A percentile compares a stretch with the other conserved stretches of the same genome.
Conservation (phyloP, 2,329 filamentous ascomycete genomes). For the Cryphonectria radicalis region DNA sequence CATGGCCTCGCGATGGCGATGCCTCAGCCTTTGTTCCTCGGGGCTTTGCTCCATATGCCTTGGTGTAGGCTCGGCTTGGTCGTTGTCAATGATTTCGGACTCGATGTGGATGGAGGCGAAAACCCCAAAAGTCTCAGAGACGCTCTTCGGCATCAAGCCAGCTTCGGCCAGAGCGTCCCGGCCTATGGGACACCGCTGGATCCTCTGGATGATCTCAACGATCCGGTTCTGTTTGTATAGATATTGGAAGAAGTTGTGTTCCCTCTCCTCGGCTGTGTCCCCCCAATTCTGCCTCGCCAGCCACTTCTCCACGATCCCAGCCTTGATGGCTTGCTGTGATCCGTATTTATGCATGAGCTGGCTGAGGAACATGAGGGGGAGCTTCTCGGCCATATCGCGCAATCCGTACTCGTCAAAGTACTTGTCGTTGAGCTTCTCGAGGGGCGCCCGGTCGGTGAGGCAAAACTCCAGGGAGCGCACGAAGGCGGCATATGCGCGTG, state of each 20-base stretch:
- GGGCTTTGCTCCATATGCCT: constrained; percentile 56
- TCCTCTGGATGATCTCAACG: constrained; percentile 55
- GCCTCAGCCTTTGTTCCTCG: constrained; percentile 73
- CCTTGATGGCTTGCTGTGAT: constrained; percentile 60
- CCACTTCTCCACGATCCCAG: constrained; percentile 73
- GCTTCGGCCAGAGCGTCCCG: constrained; percentile 55
- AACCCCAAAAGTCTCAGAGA: constrained; percentile 31
- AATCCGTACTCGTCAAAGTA: constrained; percentile 67
- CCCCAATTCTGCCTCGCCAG: constrained; percentile 75
- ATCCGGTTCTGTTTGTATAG: constrained; percentile 57
- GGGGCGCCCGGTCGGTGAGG: constrained; percentile 51
- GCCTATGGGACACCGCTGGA: constrained; percentile 56
- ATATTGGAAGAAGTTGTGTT: constrained; percentile 58
- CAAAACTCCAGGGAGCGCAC: constrained; percentile 64
- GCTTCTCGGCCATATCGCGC: constrained; percentile 64
- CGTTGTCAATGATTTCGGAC: constrained; percentile 28
- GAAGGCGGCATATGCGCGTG: constrained; percentile 58
- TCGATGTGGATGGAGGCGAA: constrained; percentile 28
- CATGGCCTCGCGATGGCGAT: constrained; percentile 84
- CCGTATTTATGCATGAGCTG: constrained; percentile 65
- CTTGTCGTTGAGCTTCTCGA: constrained; percentile 56
- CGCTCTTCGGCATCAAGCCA: constrained; percentile 48
- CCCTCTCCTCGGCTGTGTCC: constrained; percentile 53
- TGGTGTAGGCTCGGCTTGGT: constrained; percentile 40
- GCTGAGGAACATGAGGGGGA: constrained; percentile 61